Evolutionary conservation across 2,329 filamentous ascomycete genomes (phyloP).

Genomic region (Delphinella strobiligena): DNA sequence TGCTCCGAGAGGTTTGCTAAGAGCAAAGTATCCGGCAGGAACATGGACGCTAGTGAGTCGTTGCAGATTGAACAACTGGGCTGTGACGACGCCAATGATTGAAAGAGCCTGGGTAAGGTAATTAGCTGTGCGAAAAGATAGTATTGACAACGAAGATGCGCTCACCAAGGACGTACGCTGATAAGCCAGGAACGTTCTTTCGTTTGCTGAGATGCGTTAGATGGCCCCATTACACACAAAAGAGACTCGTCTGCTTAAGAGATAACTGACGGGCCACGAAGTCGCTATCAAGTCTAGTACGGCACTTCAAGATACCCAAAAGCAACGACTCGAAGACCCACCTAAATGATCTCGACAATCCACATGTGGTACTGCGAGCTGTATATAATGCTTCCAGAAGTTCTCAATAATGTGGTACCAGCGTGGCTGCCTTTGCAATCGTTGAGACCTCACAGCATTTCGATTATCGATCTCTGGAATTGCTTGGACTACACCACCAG

Average conservation of each 20-base stretch:
- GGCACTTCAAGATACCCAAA: not conserved
- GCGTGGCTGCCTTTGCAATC: constrained; percentile 11
- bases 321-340: constrained; percentile 19
- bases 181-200: constrained; percentile 64
- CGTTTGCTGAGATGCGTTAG: constrained; percentile 43
- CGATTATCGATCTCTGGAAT: too few species aligned
- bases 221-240: constrained; percentile 2
- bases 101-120: constrained; percentile 47
- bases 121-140: not conserved
- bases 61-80: constrained; percentile 55
- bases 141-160: not conserved
- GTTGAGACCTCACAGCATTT: too few species aligned
- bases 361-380: constrained; percentile 37
- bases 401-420: constrained; percentile 27
- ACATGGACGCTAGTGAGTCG: constrained; percentile 30
- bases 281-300: too few species aligned
- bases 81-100: constrained; percentile 52
- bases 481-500: not conserved
- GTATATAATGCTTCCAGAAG: constrained; percentile 40
- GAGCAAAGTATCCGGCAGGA: constrained; percentile 45
- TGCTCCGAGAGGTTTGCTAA: constrained; percentile 48
- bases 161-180: constrained; percentile 50
- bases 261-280: too few species aligned
- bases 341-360: constrained; percentile 45
- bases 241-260: too few species aligned